These are phyloP conservation scores for Trichoderma simmonsii DNA, from an alignment of 2,329 filamentous ascomycete genomes.

Conservation along the genomic window DNA sequence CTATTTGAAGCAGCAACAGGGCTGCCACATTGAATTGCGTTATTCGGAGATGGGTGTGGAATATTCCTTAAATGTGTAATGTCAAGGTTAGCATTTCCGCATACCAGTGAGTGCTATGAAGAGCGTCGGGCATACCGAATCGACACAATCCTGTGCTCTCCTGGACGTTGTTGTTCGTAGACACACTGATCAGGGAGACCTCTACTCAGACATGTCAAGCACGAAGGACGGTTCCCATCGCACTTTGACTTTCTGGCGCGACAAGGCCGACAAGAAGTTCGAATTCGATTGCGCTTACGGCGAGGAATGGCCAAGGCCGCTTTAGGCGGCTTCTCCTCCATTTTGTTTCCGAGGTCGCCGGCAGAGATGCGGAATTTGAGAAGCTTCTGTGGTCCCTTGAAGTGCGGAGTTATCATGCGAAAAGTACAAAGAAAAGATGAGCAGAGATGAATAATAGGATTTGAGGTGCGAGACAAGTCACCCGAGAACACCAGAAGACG, in stretches of 20 bases:
- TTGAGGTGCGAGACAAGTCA: not conserved
- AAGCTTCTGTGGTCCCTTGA: not conserved
- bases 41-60: not conserved
- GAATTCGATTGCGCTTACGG: not conserved
- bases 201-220: not conserved
- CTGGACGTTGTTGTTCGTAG: not conserved
- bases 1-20: not conserved
- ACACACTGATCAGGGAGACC: not conserved
- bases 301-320: not conserved
- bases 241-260: constrained; percentile 3
- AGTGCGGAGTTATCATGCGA: not conserved
- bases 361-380: not conserved
- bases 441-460: not conserved
- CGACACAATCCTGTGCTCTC: not conserved
- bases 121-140: not conserved
- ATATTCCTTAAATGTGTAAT: not conserved
- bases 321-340: constrained; percentile 4
- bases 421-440: not conserved
- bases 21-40: not conserved
- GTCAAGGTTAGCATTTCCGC: not conserved
- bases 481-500: not conserved
- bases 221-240: constrained; percentile 5
- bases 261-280: constrained; percentile 4
- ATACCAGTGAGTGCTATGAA: not conserved
- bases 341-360: not conserved